Percentiles rank a stretch among this genome's conserved stretches.
Evolutionary conservation across 208 protist genomes (phyloP).

Genomic region (Naegleria lovaniensis): DNA sequence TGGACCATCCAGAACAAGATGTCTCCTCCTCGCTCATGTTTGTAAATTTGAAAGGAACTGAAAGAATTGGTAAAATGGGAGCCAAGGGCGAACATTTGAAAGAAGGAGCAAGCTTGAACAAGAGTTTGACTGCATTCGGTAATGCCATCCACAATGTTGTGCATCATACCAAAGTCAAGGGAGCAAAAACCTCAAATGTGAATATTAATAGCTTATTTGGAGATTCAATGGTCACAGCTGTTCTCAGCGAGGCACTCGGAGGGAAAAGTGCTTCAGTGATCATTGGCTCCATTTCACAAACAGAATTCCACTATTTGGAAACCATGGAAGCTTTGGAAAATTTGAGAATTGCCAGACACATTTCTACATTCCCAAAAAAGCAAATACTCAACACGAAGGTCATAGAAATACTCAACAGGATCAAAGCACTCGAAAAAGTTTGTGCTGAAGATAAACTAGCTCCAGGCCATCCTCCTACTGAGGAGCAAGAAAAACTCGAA

Average conservation of each 20-base stretch:
- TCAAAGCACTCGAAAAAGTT: neutral
- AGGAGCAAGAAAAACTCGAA: neutral
- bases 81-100: neutral
- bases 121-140: neutral
- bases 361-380: neutral
- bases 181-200: neutral
- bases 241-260: neutral
- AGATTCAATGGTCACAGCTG: neutral
- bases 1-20: neutral
- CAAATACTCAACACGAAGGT: neutral
- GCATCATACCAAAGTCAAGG: neutral
- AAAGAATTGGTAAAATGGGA: constrained; percentile 8
- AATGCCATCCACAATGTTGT: constrained; percentile 14
- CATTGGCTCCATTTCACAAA: neutral
- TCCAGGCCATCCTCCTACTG: neutral
- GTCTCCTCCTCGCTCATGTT: neutral
- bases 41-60: constrained; percentile 22
- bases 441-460: neutral
- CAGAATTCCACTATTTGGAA: constrained; percentile 20
- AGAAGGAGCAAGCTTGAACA: constrained; percentile 15
- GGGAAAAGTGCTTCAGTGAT: neutral
- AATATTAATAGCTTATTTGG: constrained; percentile 11
- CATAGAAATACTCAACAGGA: neutral
- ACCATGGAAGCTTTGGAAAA: constrained; percentile 18
- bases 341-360: neutral